phyloP scores from a whole-genome alignment of 129 eudicot species.

The sunflower (Helianthus annuus) region HanXRQr2.0-SUNRISE NC_035433.2:116015157-116015656 shows the following conservation, averaged over 20 bases:
- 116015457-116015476: slow-evolving; percentile 99
- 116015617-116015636: slow-evolving; percentile 85
- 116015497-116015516: neutral
- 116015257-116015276: slow-evolving; percentile 75
- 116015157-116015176: neutral
- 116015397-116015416: slow-evolving; percentile 91
- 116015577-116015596: slow-evolving; percentile 96
- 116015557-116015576: slow-evolving; percentile 39
- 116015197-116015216: slow-evolving; percentile 59
- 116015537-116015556: slow-evolving; percentile 10
- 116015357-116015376: slow-evolving; percentile 71
- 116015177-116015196: slow-evolving; percentile 63
- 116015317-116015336: neutral
- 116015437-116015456: slow-evolving; percentile 75
- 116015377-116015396: slow-evolving; percentile 84
- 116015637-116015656: slow-evolving; percentile 81
- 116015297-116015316: neutral
- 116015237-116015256: slow-evolving; percentile 59
- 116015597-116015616: slow-evolving; percentile 94
- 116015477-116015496: slow-evolving; percentile 41
- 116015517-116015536: neutral
- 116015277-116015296: slow-evolving; percentile 22
- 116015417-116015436: slow-evolving; percentile 68
- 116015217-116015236: slow-evolving; percentile 74
- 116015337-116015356: slow-evolving; percentile 44